phyloP scores from a whole-genome alignment of 495 filamentous ascomycete genomes.

The Acidiella bohemica region DNA sequence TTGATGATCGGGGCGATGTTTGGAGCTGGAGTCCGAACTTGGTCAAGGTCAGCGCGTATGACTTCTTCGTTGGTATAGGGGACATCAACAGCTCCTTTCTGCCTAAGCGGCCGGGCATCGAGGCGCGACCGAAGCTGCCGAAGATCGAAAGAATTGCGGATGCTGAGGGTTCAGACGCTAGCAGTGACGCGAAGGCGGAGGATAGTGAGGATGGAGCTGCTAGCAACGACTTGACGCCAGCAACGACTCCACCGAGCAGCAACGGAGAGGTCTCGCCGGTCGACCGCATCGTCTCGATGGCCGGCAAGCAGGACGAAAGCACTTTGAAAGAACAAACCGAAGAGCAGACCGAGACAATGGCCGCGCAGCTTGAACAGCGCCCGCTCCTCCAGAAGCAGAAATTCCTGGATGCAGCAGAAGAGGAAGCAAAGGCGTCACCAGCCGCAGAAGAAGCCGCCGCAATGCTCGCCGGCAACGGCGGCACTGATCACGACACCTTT shows the following conservation, averaged over 20 bases:
- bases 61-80: conserved; percentile 95
- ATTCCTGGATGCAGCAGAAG: conserved; percentile 64
- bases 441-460: conserved; percentile 34
- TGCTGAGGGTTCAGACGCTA: conserved; percentile 2
- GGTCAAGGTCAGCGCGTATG: conserved; percentile 87
- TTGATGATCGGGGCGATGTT: conserved; percentile 95
- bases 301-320: conserved; percentile 55
- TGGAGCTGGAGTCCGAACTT: conserved; percentile 91
- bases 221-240: conserved; percentile 3
- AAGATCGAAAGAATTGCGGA: conserved; percentile 3
- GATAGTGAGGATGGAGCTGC: not conserved
- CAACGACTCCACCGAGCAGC: conserved; percentile 11
- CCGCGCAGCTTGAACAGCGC: conserved; percentile 76
- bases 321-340: conserved; percentile 59
- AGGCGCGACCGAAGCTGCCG: conserved; percentile 28
- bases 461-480: conserved; percentile 26
- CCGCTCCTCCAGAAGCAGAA: conserved; percentile 82
- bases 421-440: conserved; percentile 29
- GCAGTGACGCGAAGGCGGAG: not conserved
- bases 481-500: not conserved
- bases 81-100: conserved; percentile 98
- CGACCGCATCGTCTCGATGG: conserved; percentile 66
- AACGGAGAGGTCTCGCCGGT: conserved; percentile 43
- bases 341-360: conserved; percentile 71
- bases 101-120: conserved; percentile 71